Evolutionary conservation across 805 yeast species (phyloP), one percentile per base, ranked within the genome.

Genomic region (Candida pini): DNA sequence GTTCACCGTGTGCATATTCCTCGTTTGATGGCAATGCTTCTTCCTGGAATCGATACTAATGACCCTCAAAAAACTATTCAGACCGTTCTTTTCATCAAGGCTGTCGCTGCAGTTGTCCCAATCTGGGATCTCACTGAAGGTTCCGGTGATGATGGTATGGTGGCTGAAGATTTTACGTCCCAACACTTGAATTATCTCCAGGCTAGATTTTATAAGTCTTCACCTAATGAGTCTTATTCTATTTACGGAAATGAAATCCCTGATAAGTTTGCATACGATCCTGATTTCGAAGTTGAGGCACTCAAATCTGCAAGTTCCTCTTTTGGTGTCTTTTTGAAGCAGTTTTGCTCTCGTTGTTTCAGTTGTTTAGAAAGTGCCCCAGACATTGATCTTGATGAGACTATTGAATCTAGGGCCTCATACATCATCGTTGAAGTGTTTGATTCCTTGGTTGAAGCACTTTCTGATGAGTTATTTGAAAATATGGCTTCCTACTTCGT

Each of bases 41-140:
- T 88, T 6, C 84, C 88, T 0, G 96, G 92, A 20, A 77, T 92
- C 19, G 97, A 92, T 53, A 74, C 89, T 1, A 92, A 89, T 53
- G 98, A 92, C 56, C 68, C 87, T 31, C 68, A 66, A 10, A 75
- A 89, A 51, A 80, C 96, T 0, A 66, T 78, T 12, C 70, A 76
- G 33, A 72, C 95, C 0, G 60, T 89, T 26, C 73, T 78, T 38
- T 69, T 83, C 14, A 70, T 92, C 36, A 81, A 85, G 9, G 67
- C 85, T 0, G 72, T 81, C 17, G 79, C 87, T 1, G 66, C 81
- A 6, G 81, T 78, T 36, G 73, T 83, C 3, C 96, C 96, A 1
- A 67, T 88, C 41, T 63, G 65, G 19, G 86, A 82, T 47, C 49
- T 84, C 9, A 69, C 72, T 8, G 62, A 60, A 8, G 74, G 68